phyloP scores from a whole-genome alignment of 2,329 filamentous ascomycete species.

The Cephalotrichum gorgonifer region DNA sequence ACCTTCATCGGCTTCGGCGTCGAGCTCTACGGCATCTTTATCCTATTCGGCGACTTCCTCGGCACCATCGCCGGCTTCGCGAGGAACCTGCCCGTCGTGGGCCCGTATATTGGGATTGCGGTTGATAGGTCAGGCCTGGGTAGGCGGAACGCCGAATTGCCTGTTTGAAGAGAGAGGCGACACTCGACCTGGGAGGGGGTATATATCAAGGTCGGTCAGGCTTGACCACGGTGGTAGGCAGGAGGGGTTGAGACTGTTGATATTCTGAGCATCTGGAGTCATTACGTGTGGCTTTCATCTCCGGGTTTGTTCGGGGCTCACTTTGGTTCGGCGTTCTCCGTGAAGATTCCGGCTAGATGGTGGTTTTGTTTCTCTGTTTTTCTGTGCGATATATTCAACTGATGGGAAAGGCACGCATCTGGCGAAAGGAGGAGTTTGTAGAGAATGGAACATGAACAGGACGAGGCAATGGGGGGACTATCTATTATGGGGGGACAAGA shows the following conservation, averaged over 20 bases:
- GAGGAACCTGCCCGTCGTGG: slow-evolving; percentile 72
- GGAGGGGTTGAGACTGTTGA: not conserved
- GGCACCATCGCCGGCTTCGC: slow-evolving; percentile 86
- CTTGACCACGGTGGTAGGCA: not conserved
- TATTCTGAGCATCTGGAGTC: not conserved
- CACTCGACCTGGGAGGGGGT: not conserved
- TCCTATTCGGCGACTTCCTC: slow-evolving; percentile 93
- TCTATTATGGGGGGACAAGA: too few species aligned
- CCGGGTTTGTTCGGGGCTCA: not conserved
- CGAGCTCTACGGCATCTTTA: slow-evolving; percentile 85
- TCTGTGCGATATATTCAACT: not conserved
- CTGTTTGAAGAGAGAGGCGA: slow-evolving; percentile 48
- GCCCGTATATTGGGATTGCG: slow-evolving; percentile 68
- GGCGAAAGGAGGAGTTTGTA: not conserved
- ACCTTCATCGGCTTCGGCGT: slow-evolving; percentile 82
- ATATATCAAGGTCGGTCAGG: not conserved
- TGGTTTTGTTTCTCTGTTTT: too few species aligned
- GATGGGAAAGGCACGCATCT: not conserved
- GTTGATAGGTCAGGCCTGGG: slow-evolving; percentile 63
- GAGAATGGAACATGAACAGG: not conserved
- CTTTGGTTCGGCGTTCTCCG: not conserved
- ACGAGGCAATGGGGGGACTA: too few species aligned
- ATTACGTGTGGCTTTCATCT: not conserved
- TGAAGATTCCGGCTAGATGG: not conserved
- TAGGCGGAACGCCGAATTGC: slow-evolving; percentile 65